phyloP scores from a whole-genome alignment of 495 filamentous ascomycete genomes.

The Aspergillus sclerotiicarbonarius region DNA sequence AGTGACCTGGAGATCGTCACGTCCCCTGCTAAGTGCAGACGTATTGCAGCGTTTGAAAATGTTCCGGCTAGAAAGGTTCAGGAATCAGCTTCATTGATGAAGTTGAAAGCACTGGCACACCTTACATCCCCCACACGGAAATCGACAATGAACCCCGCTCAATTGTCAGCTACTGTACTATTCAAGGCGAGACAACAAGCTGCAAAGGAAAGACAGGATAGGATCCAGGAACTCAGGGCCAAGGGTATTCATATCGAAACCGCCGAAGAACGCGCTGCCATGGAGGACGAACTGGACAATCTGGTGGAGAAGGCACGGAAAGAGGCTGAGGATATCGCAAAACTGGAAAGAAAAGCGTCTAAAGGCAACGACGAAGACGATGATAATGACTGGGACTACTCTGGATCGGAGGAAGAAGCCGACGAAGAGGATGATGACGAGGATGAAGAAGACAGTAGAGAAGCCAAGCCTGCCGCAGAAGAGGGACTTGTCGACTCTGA shows the following conservation, averaged over 20 bases:
- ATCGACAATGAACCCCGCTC: constrained; percentile 61
- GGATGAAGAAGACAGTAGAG: constrained; percentile 40
- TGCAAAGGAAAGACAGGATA: constrained; percentile 69
- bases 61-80: constrained; percentile 55
- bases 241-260: constrained; percentile 84
- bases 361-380: constrained; percentile 57
- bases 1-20: constrained; percentile 64
- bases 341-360: constrained; percentile 67
- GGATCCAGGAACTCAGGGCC: constrained; percentile 69
- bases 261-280: constrained; percentile 76
- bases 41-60: constrained; percentile 65
- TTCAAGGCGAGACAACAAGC: constrained; percentile 78
- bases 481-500: constrained; percentile 34
- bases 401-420: constrained; percentile 53
- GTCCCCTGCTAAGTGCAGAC: constrained; percentile 39
- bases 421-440: constrained; percentile 59
- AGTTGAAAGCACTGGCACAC: constrained; percentile 71
- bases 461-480: constrained; percentile 41
- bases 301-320: constrained; percentile 78
- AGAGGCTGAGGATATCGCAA: constrained; percentile 76
- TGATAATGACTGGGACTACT: constrained; percentile 41
- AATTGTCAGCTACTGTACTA: constrained; percentile 66
- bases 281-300: constrained; percentile 80
- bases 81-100: constrained; percentile 64
- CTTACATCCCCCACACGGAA: constrained; percentile 60